Base-by-base conservation (phyloP, 139 green algal genomes). In the Coelastrella sp. region DNA sequence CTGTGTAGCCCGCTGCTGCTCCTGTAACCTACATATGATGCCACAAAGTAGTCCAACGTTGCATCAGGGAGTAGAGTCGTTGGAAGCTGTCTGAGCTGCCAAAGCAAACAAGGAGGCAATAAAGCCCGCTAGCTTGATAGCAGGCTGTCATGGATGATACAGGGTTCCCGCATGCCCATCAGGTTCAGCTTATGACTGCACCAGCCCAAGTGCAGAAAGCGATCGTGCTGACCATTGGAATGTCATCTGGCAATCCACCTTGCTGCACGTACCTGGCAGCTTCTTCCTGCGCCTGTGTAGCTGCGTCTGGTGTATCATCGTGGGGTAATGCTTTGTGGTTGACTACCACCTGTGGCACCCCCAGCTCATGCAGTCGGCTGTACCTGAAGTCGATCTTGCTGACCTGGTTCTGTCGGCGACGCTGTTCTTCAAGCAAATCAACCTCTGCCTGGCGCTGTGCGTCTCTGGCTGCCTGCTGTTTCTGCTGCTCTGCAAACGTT, bases 341-440 rank as follows among this genome's bases (percentile, higher is more conserved):
- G 9, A 68, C 34, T 4, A 68, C 80, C 11, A 86, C 23, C 6
- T 79, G 66, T 8, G 80, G 48, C 50, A 86, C 51, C 9, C 80
- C 80, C 51, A 86, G 27, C 67, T 86, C 80, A 41, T 86, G 80
- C 67, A 86, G n/a, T 13, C 80, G 25, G 80, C 80, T 86, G 66
- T 86, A 86, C 80, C 37, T 81, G 67, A 86, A 86, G 48, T 86
- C 67, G n/a, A 86, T 79, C 25, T 23, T 63, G 80, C 80, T 86
- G 80, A 57, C 45, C 57, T 73, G 37, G 67, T 80, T 80, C 45
- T 59, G 67, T 13, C 80, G 35, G 19, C 80, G 50, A 30, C 80
- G 67, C 80, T 80, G 67, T n/a, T 79, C 66, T 38, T 86, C 80
- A 40, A 48, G 50, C 32, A 80, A 37, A 37, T 86, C n/a, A 1